These are phyloP conservation scores for Cercophora sp. DNA, from an alignment of 495 filamentous ascomycete species.

Conservation along the genomic window DNA sequence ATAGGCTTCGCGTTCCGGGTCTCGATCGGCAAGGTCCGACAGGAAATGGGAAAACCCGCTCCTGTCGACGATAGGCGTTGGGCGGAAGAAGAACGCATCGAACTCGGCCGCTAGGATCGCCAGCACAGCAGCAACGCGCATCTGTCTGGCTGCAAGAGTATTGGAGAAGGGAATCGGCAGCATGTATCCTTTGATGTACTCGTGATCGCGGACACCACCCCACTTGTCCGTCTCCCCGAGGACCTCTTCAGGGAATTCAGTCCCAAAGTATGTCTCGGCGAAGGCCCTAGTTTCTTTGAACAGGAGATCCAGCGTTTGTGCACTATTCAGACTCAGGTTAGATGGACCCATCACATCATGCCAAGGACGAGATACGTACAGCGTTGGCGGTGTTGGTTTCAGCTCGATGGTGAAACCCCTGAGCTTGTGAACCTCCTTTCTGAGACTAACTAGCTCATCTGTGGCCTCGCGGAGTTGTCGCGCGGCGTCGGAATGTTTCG, in stretches of 20 bases:
- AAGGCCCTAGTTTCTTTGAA: neutral
- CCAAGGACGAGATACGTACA: neutral
- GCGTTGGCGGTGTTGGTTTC: neutral
- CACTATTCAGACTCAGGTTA: too few relatives aligned
- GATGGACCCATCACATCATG: too few relatives aligned
- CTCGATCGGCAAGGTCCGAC: slow-evolving; percentile 1
- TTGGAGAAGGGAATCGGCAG: slow-evolving; percentile 20
- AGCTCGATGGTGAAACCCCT: neutral
- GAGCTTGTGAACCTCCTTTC: neutral
- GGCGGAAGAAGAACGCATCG: slow-evolving; percentile 16
- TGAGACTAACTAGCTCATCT: too few relatives aligned
- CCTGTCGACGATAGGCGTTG: slow-evolving; percentile 13
- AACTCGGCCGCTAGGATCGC: slow-evolving; percentile 13
- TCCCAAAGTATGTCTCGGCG: neutral
- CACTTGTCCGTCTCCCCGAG: neutral
- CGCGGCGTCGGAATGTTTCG: too few relatives aligned
- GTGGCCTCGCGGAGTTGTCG: too few relatives aligned
- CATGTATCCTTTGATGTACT: neutral
- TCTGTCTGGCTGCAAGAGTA: slow-evolving; percentile 16
- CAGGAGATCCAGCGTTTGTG: neutral
- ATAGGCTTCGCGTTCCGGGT: slow-evolving; percentile 13
- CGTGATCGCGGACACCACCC: neutral
- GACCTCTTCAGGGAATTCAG: neutral
- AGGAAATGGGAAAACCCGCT: slow-evolving; percentile 5
- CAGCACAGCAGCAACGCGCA: slow-evolving; percentile 22